phyloP scores from a whole-genome alignment of 164 flowering plant species.

The Nelumbo lutea region DNA sequence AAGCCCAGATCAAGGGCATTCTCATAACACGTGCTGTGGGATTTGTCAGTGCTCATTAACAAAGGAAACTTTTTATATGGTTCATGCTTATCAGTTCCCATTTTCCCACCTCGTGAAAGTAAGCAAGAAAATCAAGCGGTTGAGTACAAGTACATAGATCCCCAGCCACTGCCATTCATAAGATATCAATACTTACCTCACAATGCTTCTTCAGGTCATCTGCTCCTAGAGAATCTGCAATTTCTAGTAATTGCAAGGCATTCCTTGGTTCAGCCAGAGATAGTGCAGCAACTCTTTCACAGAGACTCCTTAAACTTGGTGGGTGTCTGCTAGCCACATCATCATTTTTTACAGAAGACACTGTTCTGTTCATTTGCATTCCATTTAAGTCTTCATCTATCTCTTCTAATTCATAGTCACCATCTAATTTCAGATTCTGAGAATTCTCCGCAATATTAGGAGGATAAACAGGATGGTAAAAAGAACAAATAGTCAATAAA shows the following conservation, averaged over 20 bases:
- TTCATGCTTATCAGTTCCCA: too few relatives aligned
- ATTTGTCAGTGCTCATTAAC: too few relatives aligned
- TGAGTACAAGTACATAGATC: too few relatives aligned
- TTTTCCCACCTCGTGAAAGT: too few relatives aligned
- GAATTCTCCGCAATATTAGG: conserved; percentile 22
- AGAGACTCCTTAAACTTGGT: conserved; percentile 84
- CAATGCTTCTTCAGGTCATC: conserved; percentile 74
- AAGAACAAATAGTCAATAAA: conserved; percentile 61
- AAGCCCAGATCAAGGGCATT: too few relatives aligned
- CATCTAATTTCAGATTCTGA: conserved; percentile 26
- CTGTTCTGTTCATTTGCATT: conserved; percentile 20
- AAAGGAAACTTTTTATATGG: too few relatives aligned
- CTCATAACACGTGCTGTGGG: too few relatives aligned
- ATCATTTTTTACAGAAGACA: conserved; percentile 20
- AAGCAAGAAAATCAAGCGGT: too few relatives aligned
- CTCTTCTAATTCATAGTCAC: conserved; percentile 46
- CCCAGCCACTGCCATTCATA: neutral
- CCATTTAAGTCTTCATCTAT: conserved; percentile 59
- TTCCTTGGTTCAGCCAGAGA: conserved; percentile 83
- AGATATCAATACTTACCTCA: conserved; percentile 46
- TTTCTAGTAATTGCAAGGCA: conserved; percentile 80
- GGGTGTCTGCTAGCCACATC: conserved; percentile 13
- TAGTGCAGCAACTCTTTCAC: conserved; percentile 83
- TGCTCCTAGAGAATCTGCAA: conserved; percentile 89
- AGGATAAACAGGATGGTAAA: conserved; percentile 71